Evolutionary conservation across 805 yeast genomes (phyloP), one percentile per base, ranked within the genome.

Genomic region (Teunomyces gatunensis): DNA sequence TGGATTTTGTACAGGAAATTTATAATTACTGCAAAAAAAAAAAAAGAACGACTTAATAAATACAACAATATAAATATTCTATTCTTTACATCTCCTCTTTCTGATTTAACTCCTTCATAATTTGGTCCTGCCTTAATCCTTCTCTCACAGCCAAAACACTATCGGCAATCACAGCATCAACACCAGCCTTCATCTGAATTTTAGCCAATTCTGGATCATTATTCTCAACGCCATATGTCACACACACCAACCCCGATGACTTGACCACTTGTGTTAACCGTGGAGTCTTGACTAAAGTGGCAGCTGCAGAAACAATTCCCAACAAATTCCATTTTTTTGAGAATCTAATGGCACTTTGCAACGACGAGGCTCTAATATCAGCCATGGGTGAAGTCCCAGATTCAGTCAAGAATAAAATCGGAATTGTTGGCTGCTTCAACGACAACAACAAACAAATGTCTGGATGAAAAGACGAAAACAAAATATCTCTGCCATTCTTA

Each of bases 141-240:
- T 85, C 85, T 61, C 96, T 77, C n/a, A 91, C 95, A 0, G 96
- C 97, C 59, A 91, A 74, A 1, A 92, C 98, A 47, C 89, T 84
- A 67, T 92, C 98, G 3, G 89, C 97, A 68, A 92, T 92, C n/a
- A 92, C 97, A 0, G 99, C 99, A 73, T 92, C 98, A 10, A 92
- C 96, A 6, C 98, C 98, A 3, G 95, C 91, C 53, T 81, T 83
- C 85, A 92, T 85, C 66, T 92, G 97, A 48, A 87, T 71, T 55
- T 82, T 83, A 25, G 96, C 90, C 51, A 83, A 83, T 48, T 81
- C 89, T 0, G 97, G 96, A 30, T 81, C 83, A 58, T 92, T 92
- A 64, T 92, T 92, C 61, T 79, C 76, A 1, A 79, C 77, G 25
- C 98, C 98, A 58, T 92, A 92, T 0, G 97, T 88, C 47, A 92